A percentile compares a stretch with the other conserved stretches of the same genome.
phyloP scores from a whole-genome alignment of 257 asterid genomes.

The Ballota nigra region DNA sequence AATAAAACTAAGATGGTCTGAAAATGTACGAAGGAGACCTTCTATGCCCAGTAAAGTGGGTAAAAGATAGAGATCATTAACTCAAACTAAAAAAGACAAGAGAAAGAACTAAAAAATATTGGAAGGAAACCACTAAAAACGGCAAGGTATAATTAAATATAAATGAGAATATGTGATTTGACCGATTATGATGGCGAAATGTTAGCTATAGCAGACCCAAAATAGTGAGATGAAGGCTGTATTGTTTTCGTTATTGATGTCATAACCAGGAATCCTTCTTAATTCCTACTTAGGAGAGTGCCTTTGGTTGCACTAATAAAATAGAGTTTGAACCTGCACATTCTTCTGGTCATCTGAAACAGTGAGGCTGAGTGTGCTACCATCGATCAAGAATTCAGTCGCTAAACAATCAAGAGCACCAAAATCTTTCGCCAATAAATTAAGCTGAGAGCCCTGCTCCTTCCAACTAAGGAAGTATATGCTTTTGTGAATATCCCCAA shows the following conservation, averaged over 20 bases:
- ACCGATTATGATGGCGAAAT: neutral
- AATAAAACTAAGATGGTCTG: neutral
- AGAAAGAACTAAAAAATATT: neutral
- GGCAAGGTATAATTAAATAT: neutral
- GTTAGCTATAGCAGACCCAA: neutral
- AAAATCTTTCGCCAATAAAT: slow-evolving; percentile 88
- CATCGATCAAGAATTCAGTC: slow-evolving; percentile 93
- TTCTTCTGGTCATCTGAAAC: slow-evolving; percentile 98
- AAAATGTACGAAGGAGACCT: neutral
- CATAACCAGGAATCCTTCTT: neutral
- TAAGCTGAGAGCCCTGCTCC: slow-evolving; percentile 93
- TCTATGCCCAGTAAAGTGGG: neutral
- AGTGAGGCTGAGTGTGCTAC: slow-evolving; percentile 88
- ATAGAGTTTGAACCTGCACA: slow-evolving; percentile 68
- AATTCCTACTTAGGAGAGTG: neutral
- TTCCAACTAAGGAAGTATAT: slow-evolving; percentile 97
- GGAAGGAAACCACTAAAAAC: neutral
- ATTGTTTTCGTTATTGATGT: neutral
- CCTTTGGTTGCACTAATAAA: neutral
- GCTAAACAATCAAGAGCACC: slow-evolving; percentile 91
- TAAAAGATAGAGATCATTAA: neutral
- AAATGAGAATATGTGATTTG: neutral
- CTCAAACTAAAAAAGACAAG: neutral
- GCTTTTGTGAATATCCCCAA: slow-evolving; percentile 96
- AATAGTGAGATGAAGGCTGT: neutral